Percentiles rank a stretch among this genome's conserved stretches.
These are phyloP conservation scores for Nicotiana benthamiana DNA, from an alignment of 257 asterid species.

Conservation along the genomic window DNA sequence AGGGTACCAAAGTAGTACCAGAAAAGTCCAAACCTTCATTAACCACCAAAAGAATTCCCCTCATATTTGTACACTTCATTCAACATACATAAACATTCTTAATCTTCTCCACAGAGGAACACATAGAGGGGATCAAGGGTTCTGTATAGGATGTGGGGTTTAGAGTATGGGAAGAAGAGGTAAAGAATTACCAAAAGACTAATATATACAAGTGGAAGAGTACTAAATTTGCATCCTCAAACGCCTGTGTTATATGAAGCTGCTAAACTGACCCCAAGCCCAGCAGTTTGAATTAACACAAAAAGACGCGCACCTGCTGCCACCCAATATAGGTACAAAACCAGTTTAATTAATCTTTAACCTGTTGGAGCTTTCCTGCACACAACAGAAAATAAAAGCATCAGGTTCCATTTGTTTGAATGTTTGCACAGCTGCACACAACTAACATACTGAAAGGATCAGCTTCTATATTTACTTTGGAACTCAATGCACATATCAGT, in stretches of 20 bases:
- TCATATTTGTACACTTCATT: not conserved
- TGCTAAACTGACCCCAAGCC: not conserved
- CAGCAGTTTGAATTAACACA: not conserved
- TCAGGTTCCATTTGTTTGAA: not conserved
- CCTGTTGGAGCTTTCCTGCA: slow-evolving; percentile 25
- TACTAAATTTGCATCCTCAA: not conserved
- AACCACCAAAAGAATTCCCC: not conserved
- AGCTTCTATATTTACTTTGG: not conserved
- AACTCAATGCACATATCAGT: not conserved
- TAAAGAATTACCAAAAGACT: not conserved
- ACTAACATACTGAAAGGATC: not conserved
- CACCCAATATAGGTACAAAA: not conserved
- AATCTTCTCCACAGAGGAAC: not conserved
- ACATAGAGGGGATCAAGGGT: not conserved
- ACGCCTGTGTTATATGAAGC: not conserved
- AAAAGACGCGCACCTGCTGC: not conserved
- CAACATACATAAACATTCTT: not conserved
- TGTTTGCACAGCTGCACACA: not conserved
- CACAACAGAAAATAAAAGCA: not conserved
- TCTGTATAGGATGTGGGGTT: not conserved
- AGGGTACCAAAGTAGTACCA: not conserved
- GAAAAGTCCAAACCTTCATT: not conserved
- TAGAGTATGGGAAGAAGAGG: not conserved
- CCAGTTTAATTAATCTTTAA: slow-evolving; percentile 9
- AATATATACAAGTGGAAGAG: not conserved